These are phyloP conservation scores for Trichoderma sp. DNA, from an alignment of 2,329 filamentous ascomycete species.

Conservation along the genomic window DNA sequence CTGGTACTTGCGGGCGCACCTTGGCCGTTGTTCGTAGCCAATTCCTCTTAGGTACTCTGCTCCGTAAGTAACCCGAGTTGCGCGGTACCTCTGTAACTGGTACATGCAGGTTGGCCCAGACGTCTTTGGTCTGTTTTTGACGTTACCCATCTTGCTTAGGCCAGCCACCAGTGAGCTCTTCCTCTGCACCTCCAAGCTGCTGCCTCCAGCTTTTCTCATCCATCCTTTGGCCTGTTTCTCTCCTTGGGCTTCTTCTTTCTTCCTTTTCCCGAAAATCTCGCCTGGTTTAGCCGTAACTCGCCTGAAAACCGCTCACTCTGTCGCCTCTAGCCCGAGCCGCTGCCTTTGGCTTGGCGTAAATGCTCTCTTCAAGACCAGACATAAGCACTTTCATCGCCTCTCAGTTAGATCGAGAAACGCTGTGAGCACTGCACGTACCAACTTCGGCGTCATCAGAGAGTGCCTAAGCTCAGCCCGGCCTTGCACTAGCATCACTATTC, in stretches of 20 bases:
- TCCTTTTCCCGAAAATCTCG: background rate
- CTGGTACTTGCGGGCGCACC: background rate
- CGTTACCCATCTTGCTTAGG: background rate
- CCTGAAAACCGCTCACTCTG: background rate
- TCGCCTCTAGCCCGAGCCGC: background rate
- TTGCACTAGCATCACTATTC: background rate
- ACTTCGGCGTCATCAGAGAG: background rate
- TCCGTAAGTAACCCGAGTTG: background rate
- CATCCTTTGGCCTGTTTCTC: background rate
- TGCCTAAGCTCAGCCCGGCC: background rate
- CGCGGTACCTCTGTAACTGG: background rate
- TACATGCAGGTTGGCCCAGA: background rate
- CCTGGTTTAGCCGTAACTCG: background rate
- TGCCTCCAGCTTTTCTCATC: background rate
- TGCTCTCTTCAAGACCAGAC: background rate
- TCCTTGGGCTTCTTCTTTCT: background rate
- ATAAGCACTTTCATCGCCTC: background rate
- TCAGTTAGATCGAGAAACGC: background rate
- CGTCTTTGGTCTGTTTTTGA: background rate
- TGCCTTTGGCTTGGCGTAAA: background rate
- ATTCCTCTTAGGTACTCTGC: background rate
- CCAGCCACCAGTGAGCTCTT: background rate
- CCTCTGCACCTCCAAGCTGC: background rate
- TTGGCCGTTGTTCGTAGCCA: background rate
- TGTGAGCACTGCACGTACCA: conserved; percentile 11